Conservation (phyloP, 2,329 filamentous ascomycete species). For the Colletotrichum cuscutae region DNA sequence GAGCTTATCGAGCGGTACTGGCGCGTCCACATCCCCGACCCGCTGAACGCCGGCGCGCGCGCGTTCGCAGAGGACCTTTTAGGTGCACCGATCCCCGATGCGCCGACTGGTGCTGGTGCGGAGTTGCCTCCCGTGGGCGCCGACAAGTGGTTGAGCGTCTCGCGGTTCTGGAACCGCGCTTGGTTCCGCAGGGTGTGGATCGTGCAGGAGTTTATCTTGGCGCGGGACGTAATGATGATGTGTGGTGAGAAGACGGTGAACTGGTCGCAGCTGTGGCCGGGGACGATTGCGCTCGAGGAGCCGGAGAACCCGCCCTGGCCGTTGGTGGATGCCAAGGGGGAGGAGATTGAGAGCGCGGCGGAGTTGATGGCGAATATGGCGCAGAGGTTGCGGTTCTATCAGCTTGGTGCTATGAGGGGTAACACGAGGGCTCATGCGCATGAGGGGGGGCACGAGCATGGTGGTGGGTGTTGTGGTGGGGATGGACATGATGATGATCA, state of each 20-base stretch:
- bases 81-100: constrained; percentile 16
- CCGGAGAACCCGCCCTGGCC: constrained; percentile 33
- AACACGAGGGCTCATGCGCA: neutral
- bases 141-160: constrained; percentile 22
- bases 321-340: constrained; percentile 17
- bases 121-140: constrained; percentile 22
- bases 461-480: constrained; percentile 5
- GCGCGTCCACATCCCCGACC: constrained; percentile 21
- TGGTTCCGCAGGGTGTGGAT: constrained; percentile 44
- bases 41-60: constrained; percentile 28
- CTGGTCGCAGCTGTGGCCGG: constrained; percentile 30
- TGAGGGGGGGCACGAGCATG: constrained; percentile 2
- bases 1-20: constrained; percentile 31
- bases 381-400: constrained; percentile 27
- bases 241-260: constrained; percentile 36
- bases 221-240: constrained; percentile 37
- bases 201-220: constrained; percentile 41
- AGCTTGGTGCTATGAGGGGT: constrained; percentile 29
- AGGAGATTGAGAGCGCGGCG: constrained; percentile 26
- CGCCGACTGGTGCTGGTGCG: constrained; percentile 6
- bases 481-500: constrained; percentile 9
- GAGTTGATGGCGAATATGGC: constrained; percentile 34
- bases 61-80: constrained; percentile 19
- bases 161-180: constrained; percentile 33
- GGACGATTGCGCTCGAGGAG: constrained; percentile 28